Percentiles rank a stretch among this genome's conserved stretches.
Evolutionary conservation across 805 yeast genomes (phyloP).

Genomic region (Grigorovia humatica): DNA sequence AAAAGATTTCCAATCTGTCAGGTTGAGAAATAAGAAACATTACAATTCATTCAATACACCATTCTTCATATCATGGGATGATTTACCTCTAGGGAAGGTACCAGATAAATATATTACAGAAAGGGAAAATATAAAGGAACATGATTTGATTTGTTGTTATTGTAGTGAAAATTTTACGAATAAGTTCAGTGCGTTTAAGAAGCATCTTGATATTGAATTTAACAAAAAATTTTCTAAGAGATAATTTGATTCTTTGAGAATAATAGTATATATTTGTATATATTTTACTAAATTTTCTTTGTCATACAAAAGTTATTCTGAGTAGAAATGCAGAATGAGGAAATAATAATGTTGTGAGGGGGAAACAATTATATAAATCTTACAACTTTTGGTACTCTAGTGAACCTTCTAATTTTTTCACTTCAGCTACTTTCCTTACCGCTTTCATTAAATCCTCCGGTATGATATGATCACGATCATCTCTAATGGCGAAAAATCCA

Average conservation of each 20-base stretch:
- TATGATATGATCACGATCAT: slow-evolving; percentile 87
- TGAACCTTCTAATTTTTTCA: slow-evolving; percentile 93
- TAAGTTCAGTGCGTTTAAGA: slow-evolving; percentile 34
- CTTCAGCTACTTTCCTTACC: slow-evolving; percentile 92
- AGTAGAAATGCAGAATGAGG: neutral
- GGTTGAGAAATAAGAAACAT: slow-evolving; percentile 53
- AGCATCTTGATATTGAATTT: slow-evolving; percentile 34
- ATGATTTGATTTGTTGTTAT: slow-evolving; percentile 33
- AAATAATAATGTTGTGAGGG: neutral
- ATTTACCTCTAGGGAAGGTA: slow-evolving; percentile 32
- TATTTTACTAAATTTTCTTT: neutral
- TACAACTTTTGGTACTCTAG: slow-evolving; percentile 89
- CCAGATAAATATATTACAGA: slow-evolving; percentile 34
- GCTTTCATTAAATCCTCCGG: slow-evolving; percentile 97
- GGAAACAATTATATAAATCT: neutral
- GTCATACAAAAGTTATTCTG: neutral
- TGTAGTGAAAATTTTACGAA: slow-evolving; percentile 34
- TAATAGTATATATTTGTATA: too few relatives aligned
- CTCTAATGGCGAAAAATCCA: slow-evolving; percentile 95
- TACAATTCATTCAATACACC: slow-evolving; percentile 59
- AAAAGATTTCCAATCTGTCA: slow-evolving; percentile 44
- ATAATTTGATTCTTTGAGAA: neutral
- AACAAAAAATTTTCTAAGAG: slow-evolving; percentile 9
- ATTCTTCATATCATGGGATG: slow-evolving; percentile 51
- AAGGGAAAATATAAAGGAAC: slow-evolving; percentile 17